Evolutionary conservation across 371 early-diverging fungal genomes (phyloP), one percentile per base, ranked within the genome.

Genomic region (Nematocida sp.): DNA sequence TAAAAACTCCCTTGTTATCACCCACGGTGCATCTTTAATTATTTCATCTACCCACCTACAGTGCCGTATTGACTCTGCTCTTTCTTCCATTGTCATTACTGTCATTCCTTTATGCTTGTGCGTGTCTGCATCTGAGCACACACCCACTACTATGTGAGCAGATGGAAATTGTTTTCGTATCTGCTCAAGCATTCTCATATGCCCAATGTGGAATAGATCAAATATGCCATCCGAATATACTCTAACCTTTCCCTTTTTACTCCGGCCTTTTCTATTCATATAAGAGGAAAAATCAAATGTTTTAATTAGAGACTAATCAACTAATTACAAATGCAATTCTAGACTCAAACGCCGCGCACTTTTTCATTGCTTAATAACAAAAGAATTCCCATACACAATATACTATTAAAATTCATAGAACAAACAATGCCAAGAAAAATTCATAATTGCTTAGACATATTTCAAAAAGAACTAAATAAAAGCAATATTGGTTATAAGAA

Each of bases 11-110:
- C 92, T 91, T 52, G 90, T 89, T 47, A 95, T 94, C 75, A 92
- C 89, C 86, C 94, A 96, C 4, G 97, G 97, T 20, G 95, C 95
- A 75, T 95, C 89, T 66, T 88, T 89, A 15, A 94, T 94, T 1
- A 95, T 92, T 82, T 92, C 90, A 85, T 95, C 95, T 0, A 90
- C 95, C 95, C 95, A 95, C 84, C 94, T 94, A 89, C 96, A 95
- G 6, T 92, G 93, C 42, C 90, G 91, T 1, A 95, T 93, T 44
- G 94, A 92, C 27, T 92, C 94, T 85, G 93, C 93, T 73, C 94
- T 88, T 88, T 96, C 97, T 13, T 93, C 89, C 87, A 95, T 94
- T 76, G 89, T 90, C 93, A 94, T 92, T 47, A 95, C 95, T 44
- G 95, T 92, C 23, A 94, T 93, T 4, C 95, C 95, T 87, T 96